Evolutionary conservation across 257 asterid species (phyloP).

Genomic region (Fraxinus anomala): DNA sequence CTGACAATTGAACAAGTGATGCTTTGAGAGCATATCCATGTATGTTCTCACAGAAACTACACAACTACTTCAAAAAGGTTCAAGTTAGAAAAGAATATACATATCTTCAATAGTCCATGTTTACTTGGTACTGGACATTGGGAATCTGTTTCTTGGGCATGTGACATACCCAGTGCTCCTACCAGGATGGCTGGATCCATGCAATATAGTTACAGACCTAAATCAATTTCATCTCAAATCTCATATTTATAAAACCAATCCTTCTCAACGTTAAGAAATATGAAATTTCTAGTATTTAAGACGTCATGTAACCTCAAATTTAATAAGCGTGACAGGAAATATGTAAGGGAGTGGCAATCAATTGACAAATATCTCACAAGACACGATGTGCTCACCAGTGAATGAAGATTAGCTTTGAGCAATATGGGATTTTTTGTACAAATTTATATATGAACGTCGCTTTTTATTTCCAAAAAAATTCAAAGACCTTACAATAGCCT

Average conservation of each 20-base stretch:
- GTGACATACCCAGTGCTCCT: neutral
- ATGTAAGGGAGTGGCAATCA: neutral
- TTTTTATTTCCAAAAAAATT: neutral
- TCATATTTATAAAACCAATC: neutral
- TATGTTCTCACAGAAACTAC: neutral
- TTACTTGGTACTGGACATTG: neutral
- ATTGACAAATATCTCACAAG: neutral
- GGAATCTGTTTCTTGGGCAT: neutral
- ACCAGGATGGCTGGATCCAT: neutral
- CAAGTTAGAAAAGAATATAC: neutral
- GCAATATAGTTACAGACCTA: neutral
- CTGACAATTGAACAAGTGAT: neutral
- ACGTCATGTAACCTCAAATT: neutral
- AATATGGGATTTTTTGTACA: neutral
- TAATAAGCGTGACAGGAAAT: neutral
- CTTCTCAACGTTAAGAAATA: neutral
- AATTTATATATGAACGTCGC: neutral
- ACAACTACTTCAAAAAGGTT: neutral
- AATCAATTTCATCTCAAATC: neutral
- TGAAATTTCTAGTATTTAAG: neutral
- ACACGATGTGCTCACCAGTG: neutral
- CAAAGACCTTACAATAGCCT: neutral
- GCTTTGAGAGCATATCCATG: slow-evolving; percentile 6
- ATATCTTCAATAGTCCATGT: neutral
- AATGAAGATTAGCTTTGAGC: neutral